phyloP scores from a whole-genome alignment of 352 stramenopile genomes.

The Hyaloperonospora arabidopsidis region DNA sequence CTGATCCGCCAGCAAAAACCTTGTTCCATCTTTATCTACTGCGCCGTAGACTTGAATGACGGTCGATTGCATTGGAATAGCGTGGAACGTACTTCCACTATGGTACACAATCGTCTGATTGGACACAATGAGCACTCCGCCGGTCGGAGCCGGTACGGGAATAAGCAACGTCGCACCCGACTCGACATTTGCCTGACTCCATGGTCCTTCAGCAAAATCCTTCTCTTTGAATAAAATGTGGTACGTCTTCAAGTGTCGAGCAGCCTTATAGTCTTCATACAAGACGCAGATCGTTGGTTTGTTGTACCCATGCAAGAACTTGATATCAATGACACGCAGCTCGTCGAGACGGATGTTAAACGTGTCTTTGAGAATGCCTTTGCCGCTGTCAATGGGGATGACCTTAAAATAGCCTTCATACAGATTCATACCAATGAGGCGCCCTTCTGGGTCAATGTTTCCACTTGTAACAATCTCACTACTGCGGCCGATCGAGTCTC shows the following conservation, averaged over 20 bases:
- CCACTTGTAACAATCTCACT: slow-evolving; percentile 85
- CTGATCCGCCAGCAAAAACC: slow-evolving; percentile 86
- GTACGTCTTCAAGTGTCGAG: slow-evolving; percentile 89
- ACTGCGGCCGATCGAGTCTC: slow-evolving; percentile 78
- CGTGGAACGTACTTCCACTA: slow-evolving; percentile 81
- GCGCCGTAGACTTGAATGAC: slow-evolving; percentile 85
- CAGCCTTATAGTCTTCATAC: slow-evolving; percentile 87
- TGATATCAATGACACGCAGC: slow-evolving; percentile 89
- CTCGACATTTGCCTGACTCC: slow-evolving; percentile 87
- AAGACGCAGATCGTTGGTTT: slow-evolving; percentile 88
- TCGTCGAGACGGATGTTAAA: slow-evolving; percentile 92
- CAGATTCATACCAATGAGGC: slow-evolving; percentile 87
- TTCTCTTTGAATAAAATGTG: slow-evolving; percentile 86
- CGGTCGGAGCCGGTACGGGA: slow-evolving; percentile 71
- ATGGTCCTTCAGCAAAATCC: slow-evolving; percentile 83
- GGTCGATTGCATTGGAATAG: slow-evolving; percentile 87
- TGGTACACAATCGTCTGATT: slow-evolving; percentile 90
- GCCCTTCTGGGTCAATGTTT: slow-evolving; percentile 82
- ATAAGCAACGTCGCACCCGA: slow-evolving; percentile 82
- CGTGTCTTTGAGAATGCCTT: slow-evolving; percentile 71
- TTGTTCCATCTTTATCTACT: slow-evolving; percentile 84
- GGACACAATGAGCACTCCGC: slow-evolving; percentile 86
- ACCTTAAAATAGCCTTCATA: slow-evolving; percentile 90
- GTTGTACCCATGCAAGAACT: slow-evolving; percentile 86
- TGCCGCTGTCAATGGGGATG: slow-evolving; percentile 78